These are phyloP conservation scores for Podila clonocystis DNA, from an alignment of 192 early-diverging fungal genomes.

Conservation along the genomic window DNA sequence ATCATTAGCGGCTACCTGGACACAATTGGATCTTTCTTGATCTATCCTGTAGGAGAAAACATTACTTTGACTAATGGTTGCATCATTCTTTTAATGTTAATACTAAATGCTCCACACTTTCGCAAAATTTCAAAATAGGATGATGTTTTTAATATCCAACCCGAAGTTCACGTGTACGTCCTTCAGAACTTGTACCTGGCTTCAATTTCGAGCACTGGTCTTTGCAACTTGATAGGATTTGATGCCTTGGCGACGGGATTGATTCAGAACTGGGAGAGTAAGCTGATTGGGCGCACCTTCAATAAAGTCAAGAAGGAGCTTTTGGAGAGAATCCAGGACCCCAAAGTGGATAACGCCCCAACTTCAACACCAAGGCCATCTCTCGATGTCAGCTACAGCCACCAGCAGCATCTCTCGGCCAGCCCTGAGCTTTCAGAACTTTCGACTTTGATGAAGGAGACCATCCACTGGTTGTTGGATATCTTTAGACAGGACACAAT, in stretches of 20 bases:
- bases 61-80: too few species aligned
- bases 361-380: not conserved
- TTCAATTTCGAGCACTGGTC: constrained; percentile 15
- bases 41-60: constrained; percentile 55
- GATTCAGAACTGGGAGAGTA: constrained; percentile 45
- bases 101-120: not conserved
- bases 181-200: constrained; percentile 35
- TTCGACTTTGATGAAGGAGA: constrained; percentile 38
- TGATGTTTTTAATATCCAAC: constrained; percentile 26
- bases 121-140: constrained; percentile 5
- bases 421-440: constrained; percentile 11
- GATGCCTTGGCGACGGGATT: constrained; percentile 29
- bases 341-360: not conserved
- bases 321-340: constrained; percentile 14
- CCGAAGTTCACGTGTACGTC: constrained; percentile 40
- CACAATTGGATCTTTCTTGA: constrained; percentile 50
- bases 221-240: constrained; percentile 31
- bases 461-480: constrained; percentile 31
- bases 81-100: not conserved
- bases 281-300: constrained; percentile 19
- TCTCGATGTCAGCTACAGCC: not conserved
- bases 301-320: constrained; percentile 18
- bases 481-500: constrained; percentile 46
- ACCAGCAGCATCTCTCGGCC: constrained; percentile 1
- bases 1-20: constrained; percentile 59